These are phyloP conservation scores for Skeletonema tropicum DNA, from an alignment of 108 stramenopile species.

Conservation along the genomic window DNA sequence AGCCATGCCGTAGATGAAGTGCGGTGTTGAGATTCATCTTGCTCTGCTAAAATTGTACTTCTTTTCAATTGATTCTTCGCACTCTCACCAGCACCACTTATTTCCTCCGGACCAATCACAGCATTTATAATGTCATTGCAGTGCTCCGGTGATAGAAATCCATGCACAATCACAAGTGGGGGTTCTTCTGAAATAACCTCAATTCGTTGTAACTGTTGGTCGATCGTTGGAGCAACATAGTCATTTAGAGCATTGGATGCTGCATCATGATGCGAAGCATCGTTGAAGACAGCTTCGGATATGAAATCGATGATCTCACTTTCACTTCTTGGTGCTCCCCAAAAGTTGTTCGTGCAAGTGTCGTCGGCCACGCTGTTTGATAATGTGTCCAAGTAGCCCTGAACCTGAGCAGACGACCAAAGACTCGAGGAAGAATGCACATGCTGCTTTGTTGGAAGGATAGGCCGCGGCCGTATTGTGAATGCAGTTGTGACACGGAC, in stretches of 20 bases:
- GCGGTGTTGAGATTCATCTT: slow-evolving; percentile 23
- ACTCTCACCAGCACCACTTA: background rate
- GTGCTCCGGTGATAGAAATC: slow-evolving; percentile 18
- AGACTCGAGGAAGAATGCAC: background rate
- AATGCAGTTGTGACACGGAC: background rate
- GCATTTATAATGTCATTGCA: slow-evolving; percentile 41
- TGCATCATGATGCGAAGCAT: background rate
- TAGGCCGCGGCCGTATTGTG: background rate
- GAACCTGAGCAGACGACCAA: background rate
- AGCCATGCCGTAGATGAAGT: slow-evolving; percentile 56
- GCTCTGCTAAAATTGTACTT: slow-evolving; percentile 42
- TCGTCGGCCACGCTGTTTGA: background rate
- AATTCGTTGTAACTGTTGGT: slow-evolving; percentile 16
- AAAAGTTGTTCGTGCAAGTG: slow-evolving; percentile 9
- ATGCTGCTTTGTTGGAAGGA: background rate
- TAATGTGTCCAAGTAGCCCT: background rate
- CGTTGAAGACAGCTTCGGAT: slow-evolving; percentile 24
- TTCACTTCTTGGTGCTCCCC: slow-evolving; percentile 23
- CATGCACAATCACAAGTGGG: slow-evolving; percentile 25
- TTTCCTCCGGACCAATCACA: slow-evolving; percentile 3
- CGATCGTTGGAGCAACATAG: background rate
- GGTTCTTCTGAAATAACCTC: slow-evolving; percentile 38
- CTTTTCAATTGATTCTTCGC: slow-evolving; percentile 26
- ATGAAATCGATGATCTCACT: slow-evolving; percentile 29
- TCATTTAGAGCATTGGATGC: background rate